Evolutionary conservation across 106 monocot species (phyloP), one percentile per base, ranked within the genome.

Genomic region (Dioscorea dumetorum): DNA sequence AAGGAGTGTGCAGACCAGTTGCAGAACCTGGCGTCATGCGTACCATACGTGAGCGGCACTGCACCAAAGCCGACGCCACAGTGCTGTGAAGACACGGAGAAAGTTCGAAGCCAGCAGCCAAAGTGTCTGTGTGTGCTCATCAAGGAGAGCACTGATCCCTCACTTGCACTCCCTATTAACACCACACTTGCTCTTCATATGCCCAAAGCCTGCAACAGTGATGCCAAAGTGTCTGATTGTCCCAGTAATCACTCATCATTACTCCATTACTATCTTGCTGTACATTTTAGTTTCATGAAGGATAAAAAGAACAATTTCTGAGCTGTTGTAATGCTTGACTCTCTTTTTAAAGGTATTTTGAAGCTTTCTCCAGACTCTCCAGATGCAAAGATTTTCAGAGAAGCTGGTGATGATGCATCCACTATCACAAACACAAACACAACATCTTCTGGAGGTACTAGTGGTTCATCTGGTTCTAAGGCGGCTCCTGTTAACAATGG

Each of bases 81-180:
- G 67, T 83, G 83, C 71, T 83, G 83, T 35, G 67, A 24, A 0
- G 78, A 78, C 59, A 18, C 71, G 4, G 83, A 83, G 71, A 71
- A 58, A 24, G 83, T 78, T 59, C 59, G 74, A 13, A 62, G 33
- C 17, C 51, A 41, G 72, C 58, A 67, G 32, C 83, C 78, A 5
- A 61, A 78, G 57, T 83, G 83, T 57, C 57, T 83, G 56, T 83
- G 83, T 48, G 70, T 78, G 65, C 67, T 83, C 50, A 83, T 83
- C 49, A 58, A 70, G 20, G 74, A 83, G 62, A 83, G 83, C 62
- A 60, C 75, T 6, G 75, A 72, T 24, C 57, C 78, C 9, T 75
- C 78, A 1, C 28, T 75, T 20, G 71, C 50, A 41, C 78, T 78
- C 31, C 78, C 74, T 4, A 71, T 78, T 49, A 78, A 83, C 60